phyloP scores from a whole-genome alignment of 495 filamentous ascomycete genomes.

The Chaetomium tenue region DNA sequence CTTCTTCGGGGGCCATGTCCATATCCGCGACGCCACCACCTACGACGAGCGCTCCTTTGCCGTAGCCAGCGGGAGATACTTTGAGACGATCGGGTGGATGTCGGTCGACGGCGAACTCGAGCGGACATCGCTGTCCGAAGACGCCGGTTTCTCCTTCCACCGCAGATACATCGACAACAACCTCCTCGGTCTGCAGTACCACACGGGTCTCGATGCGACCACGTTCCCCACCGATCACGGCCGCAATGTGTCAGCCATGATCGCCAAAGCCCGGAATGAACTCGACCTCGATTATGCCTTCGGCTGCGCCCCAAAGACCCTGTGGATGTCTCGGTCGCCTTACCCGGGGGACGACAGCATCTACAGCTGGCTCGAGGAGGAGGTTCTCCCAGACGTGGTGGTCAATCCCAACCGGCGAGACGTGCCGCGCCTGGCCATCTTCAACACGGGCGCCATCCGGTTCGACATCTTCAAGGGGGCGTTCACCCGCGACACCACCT shows the following conservation, averaged over 20 bases:
- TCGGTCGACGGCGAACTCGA: conserved; percentile 70
- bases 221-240: conserved; percentile 81
- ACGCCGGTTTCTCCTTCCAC: conserved; percentile 52
- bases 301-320: conserved; percentile 79
- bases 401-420: conserved; percentile 38
- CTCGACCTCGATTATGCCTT: conserved; percentile 70
- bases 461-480: conserved; percentile 92
- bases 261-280: conserved; percentile 63
- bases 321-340: conserved; percentile 73
- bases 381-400: conserved; percentile 66
- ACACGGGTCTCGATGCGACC: conserved; percentile 64
- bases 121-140: conserved; percentile 28
- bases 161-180: conserved; percentile 96
- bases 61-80: conserved; percentile 88
- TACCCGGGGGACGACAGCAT: conserved; percentile 71
- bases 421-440: conserved; percentile 63
- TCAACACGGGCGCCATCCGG: conserved; percentile 86
- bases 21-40: conserved; percentile 79
- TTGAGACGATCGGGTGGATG: conserved; percentile 97
- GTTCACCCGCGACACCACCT: conserved; percentile 83
- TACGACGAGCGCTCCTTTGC: conserved; percentile 81
- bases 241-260: conserved; percentile 67
- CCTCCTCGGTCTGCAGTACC: conserved; percentile 76
- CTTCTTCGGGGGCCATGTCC: conserved; percentile 90
- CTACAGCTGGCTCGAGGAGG: conserved; percentile 73